A percentile compares a stretch with the other conserved stretches of the same genome.
Conservation (phyloP, 148 eudicot genomes). For the Fagopyrum esculentum region DNA sequence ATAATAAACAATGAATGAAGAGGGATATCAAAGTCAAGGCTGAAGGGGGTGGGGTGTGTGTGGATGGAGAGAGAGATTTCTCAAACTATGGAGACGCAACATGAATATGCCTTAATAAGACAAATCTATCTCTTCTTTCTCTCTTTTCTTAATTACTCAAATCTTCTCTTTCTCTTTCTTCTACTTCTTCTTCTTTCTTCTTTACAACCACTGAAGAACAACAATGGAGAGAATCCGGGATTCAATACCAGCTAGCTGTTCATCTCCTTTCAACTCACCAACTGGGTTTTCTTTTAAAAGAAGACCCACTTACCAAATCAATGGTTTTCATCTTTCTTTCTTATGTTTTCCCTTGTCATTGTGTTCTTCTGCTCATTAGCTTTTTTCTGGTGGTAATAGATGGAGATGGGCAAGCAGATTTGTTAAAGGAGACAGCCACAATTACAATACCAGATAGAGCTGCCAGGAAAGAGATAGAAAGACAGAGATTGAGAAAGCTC, state of each 20-base stretch:
- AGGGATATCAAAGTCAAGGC: conserved; percentile 1
- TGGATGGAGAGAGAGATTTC: conserved; percentile 5
- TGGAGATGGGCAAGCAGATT: conserved; percentile 2
- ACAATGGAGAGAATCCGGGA: conserved; percentile 1
- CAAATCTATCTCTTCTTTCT: conserved; percentile 5
- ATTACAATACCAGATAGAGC: background rate
- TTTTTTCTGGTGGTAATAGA: background rate
- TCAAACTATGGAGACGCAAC: conserved; percentile 10
- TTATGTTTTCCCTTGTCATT: background rate
- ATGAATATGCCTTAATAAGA: conserved; percentile 9
- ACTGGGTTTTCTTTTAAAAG: background rate
- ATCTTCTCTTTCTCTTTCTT: background rate
- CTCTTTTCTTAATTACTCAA: background rate
- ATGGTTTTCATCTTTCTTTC: background rate
- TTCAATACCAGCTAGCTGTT: conserved; percentile 6
- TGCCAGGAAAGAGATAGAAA: conserved; percentile 6
- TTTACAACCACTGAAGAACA: background rate
- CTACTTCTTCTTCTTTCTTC: background rate
- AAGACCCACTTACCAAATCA: conserved; percentile 7
- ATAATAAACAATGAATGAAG: background rate
- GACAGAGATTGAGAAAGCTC: conserved; percentile 9
- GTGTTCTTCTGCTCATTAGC: background rate
- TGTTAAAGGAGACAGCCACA: background rate
- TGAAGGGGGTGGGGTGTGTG: conserved; percentile 9
- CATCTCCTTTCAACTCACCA: conserved; percentile 4